Conservation (phyloP, 352 stramenopile species). For the Phytophthora brassicae region DNA sequence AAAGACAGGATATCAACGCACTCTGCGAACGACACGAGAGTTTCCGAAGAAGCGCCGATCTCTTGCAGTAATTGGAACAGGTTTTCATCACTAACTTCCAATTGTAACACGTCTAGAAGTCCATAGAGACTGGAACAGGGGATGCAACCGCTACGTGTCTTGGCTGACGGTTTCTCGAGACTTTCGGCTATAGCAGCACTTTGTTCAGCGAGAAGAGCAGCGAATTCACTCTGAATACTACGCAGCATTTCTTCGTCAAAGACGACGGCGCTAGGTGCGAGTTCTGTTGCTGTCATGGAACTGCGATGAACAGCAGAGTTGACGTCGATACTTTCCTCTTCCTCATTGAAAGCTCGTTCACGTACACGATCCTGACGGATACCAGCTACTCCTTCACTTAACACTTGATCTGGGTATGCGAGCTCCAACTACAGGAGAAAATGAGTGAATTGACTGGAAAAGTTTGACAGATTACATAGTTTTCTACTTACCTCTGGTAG, state of each 20-base stretch:
- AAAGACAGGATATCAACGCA: conserved; percentile 87
- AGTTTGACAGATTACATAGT: no score
- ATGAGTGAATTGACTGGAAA: background rate
- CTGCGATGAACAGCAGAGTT: conserved; percentile 2
- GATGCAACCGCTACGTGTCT: conserved; percentile 46
- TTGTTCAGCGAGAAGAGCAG: conserved; percentile 34
- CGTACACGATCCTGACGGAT: conserved; percentile 71
- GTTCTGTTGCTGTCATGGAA: conserved; percentile 12
- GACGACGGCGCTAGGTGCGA: conserved; percentile 39
- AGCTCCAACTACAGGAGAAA: conserved; percentile 57
- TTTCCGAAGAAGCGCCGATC: conserved; percentile 65
- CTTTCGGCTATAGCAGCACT: conserved; percentile 19
- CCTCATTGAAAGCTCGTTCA: conserved; percentile 43
- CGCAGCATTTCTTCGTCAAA: conserved; percentile 66
- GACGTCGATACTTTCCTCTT: conserved; percentile 12
- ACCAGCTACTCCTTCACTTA: conserved; percentile 69
- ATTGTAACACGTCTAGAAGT: conserved; percentile 47
- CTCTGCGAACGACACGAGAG: conserved; percentile 80
- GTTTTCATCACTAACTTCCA: conserved; percentile 41
- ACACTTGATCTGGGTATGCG: conserved; percentile 62
- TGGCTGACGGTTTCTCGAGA: conserved; percentile 12
- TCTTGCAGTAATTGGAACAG: conserved; percentile 66
- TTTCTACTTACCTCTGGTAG: conserved; percentile 68
- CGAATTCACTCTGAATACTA: conserved; percentile 59
- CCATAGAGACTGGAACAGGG: conserved; percentile 45